Percentiles rank a stretch among this genome's conserved stretches.
These are phyloP conservation scores for button mushroom (Agaricus bisporus) DNA, from an alignment of 768 basidiomycete species.

Conservation along the genomic window DNA sequence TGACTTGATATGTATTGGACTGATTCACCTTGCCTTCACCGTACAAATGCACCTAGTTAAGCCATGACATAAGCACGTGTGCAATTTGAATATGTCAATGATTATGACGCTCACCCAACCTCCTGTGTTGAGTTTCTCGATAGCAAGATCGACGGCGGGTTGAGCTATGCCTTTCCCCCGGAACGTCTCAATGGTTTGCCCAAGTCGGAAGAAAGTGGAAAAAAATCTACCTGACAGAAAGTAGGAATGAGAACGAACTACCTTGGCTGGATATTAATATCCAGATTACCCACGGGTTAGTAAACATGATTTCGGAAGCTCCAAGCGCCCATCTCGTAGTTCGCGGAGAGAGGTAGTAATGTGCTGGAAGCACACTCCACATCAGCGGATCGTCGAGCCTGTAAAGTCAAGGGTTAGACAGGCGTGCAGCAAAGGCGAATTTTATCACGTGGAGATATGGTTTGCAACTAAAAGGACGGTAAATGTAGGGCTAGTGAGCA, in stretches of 20 bases:
- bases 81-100: not conserved
- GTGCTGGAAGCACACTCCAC: slow-evolving; percentile 81
- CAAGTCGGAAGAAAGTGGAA: slow-evolving; percentile 79
- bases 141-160: slow-evolving; percentile 77
- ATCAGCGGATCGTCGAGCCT: slow-evolving; percentile 79
- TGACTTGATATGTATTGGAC: slow-evolving; percentile 40
- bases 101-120: slow-evolving; percentile 62
- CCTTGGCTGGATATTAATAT: slow-evolving; percentile 3
- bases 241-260: slow-evolving; percentile 2
- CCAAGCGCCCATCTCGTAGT: slow-evolving; percentile 89
- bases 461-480: slow-evolving; percentile 65
- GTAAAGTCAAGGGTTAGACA: not conserved
- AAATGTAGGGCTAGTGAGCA: slow-evolving; percentile 6
- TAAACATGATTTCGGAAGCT: slow-evolving; percentile 92
- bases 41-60: slow-evolving; percentile 75
- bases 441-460: slow-evolving; percentile 80
- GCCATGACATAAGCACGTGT: not conserved
- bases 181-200: slow-evolving; percentile 90
- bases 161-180: slow-evolving; percentile 89
- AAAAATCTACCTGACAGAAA: slow-evolving; percentile 52
- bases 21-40: slow-evolving; percentile 88
- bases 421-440: not conserved
- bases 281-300: slow-evolving; percentile 64
- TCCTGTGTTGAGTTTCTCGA: slow-evolving; percentile 73
- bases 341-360: slow-evolving; percentile 49